Conservation (phyloP, 148 eudicot genomes). For the Silene conica region DNA sequence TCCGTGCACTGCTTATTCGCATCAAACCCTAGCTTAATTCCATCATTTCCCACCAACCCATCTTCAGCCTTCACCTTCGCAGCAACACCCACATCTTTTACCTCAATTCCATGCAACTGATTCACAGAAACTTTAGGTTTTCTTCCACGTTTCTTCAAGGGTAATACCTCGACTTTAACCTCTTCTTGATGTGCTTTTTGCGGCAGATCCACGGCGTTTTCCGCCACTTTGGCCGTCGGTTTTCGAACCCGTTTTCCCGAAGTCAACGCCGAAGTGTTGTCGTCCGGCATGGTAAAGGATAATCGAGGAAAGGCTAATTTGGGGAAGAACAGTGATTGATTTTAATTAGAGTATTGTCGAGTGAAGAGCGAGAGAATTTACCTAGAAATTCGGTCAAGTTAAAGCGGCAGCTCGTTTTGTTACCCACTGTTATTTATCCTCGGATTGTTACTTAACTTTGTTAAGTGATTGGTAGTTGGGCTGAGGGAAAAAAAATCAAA, state of each 20-base stretch:
- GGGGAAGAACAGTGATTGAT: too few species aligned
- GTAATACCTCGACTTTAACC: neutral
- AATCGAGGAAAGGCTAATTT: too few species aligned
- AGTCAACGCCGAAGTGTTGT: conserved; percentile 15
- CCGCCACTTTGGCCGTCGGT: conserved; percentile 9
- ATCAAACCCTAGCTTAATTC: too few species aligned
- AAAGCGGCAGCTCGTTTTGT: too few species aligned
- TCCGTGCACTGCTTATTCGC: conserved; percentile 9
- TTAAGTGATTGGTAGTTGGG: too few species aligned
- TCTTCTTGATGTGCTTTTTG: neutral
- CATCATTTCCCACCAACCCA: conserved; percentile 7
- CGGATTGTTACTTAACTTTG: too few species aligned
- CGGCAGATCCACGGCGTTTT: conserved; percentile 3
- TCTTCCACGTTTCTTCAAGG: conserved; percentile 25
- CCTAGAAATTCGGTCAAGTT: too few species aligned
- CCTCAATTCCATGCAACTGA: conserved; percentile 5
- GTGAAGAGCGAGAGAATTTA: too few species aligned
- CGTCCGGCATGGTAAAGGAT: conserved; percentile 11
- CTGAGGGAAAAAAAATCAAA: too few species aligned
- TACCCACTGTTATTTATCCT: too few species aligned
- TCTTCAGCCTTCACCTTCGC: neutral
- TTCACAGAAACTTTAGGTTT: conserved; percentile 1
- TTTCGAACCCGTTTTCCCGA: conserved; percentile 17
- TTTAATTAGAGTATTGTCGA: too few species aligned
- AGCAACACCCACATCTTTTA: conserved; percentile 3